These are phyloP conservation scores for Geum urbanum DNA, from an alignment of 306 rosid species.

Conservation along the genomic window DNA sequence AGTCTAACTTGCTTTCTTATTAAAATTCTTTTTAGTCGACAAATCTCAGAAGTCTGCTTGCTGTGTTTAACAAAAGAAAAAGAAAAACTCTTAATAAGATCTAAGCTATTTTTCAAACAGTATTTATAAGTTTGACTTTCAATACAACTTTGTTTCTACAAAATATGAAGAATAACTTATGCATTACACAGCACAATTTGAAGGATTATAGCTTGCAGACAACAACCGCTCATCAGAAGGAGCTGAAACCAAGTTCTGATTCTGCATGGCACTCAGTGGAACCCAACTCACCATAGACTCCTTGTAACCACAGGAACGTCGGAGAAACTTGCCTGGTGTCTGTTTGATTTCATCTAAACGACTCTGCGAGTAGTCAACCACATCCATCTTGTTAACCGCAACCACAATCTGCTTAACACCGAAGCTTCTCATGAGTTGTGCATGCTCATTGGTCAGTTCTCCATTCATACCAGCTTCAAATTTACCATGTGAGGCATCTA, in stretches of 20 bases:
- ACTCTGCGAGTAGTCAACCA: conserved; percentile 63
- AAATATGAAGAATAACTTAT: too few relatives aligned
- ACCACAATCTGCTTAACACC: conserved; percentile 90
- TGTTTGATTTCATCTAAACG: conserved; percentile 72
- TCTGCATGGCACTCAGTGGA: conserved; percentile 85
- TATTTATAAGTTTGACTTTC: too few relatives aligned
- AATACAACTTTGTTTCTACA: too few relatives aligned
- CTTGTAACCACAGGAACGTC: conserved; percentile 68
- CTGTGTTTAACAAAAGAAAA: too few relatives aligned
- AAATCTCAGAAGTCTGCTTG: background rate
- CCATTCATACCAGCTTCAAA: conserved; percentile 96
- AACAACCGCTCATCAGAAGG: conserved; percentile 57
- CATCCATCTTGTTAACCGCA: conserved; percentile 92
- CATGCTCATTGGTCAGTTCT: conserved; percentile 80
- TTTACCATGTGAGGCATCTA: conserved; percentile 87
- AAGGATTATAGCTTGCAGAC: conserved; percentile 28
- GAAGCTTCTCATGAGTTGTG: conserved; percentile 88
- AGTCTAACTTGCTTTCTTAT: conserved; percentile 3
- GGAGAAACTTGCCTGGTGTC: conserved; percentile 62
- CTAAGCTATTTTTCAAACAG: too few relatives aligned
- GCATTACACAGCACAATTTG: too few relatives aligned
- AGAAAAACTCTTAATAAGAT: too few relatives aligned
- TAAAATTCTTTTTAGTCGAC: too few relatives aligned
- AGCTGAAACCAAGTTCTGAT: conserved; percentile 82
- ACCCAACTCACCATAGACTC: conserved; percentile 70